Evolutionary conservation across 73 alveolate genomes (phyloP), one percentile per base, ranked within the genome.

Genomic region (Stentor roeselii): DNA sequence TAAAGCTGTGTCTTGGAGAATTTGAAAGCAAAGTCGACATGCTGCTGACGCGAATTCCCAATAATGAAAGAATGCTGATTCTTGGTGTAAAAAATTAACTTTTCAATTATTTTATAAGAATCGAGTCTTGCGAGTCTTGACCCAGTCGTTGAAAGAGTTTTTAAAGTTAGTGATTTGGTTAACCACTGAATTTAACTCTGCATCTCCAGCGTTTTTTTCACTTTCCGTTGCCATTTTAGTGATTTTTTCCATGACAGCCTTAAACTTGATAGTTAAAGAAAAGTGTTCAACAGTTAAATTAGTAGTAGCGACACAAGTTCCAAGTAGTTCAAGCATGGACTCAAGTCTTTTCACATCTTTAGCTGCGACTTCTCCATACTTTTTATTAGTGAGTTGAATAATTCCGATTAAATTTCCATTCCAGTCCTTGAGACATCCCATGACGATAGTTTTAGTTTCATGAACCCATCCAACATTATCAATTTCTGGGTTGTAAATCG

Each of bases 381-480:
- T 67, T 67, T 67, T 67, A 67, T 67, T 67, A 67, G 37, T 67
- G 34, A 67, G 41, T 40, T 67, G 80, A 27, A 67, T 67, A 2
- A 67, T 40, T 34, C 41, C 80, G 34, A 67, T 67, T 27, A 67
- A 27, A 21, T 67, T 67, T 2, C 80, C 80, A 67, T 67, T 67
- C 37, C 80, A 67, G 34, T 67, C 37, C 34, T 67, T 67, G 14
- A 67, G 11, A 2, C 80, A 67, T 15, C 80, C 80, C 80, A 67
- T 67, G 15, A 67, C 11, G 0, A 67, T 34, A 2, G 15, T 30
- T 2, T 67, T 67, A 30, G 80, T 32, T 34, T 67, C 80, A 21
- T 67, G 80, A 2, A 2, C 80, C 37, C 80, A 21, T 30, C 80
- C 80, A 1, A 67, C 80, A 67, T 67, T 67, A 67, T 67, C 80